phyloP scores from a whole-genome alignment of 2,329 filamentous ascomycete species.

The Chalaropsis ovoidea region DNA sequence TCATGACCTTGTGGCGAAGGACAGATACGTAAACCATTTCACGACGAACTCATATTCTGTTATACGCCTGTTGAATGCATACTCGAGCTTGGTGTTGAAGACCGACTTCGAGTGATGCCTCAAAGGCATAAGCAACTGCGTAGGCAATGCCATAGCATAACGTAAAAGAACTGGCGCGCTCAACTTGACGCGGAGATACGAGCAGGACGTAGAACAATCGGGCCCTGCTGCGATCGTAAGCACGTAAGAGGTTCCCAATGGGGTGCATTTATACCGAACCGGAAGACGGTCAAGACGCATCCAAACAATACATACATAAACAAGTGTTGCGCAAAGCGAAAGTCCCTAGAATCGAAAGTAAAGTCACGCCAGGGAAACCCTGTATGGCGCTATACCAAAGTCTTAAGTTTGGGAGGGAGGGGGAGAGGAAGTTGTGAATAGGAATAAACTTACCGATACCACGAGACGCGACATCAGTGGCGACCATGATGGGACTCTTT shows the following conservation, averaged over 20 bases:
- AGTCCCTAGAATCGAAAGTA: constrained; percentile 87
- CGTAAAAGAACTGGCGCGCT: constrained; percentile 24
- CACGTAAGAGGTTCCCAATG: constrained; percentile 22
- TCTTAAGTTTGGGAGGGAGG: constrained; percentile 30
- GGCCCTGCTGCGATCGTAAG: constrained; percentile 15
- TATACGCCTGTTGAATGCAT: constrained; percentile 23
- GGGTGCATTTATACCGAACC: constrained; percentile 49
- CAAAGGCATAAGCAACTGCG: constrained; percentile 20
- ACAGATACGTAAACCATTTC: constrained; percentile 21
- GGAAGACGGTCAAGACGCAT: constrained; percentile 38
- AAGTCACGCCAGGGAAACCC: constrained; percentile 57
- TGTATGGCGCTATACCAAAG: constrained; percentile 43
- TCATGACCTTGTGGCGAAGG: constrained; percentile 19
- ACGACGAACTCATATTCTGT: constrained; percentile 24
- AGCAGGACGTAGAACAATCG: constrained; percentile 18
- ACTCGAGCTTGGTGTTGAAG: neutral
- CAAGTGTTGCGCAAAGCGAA: constrained; percentile 78
- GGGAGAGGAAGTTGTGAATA: constrained; percentile 31
- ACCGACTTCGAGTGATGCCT: constrained; percentile 11
- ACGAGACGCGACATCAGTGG: constrained; percentile 98
- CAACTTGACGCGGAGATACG: constrained; percentile 20
- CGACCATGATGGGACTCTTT: constrained; percentile 99
- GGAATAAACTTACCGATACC: constrained; percentile 92
- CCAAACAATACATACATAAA: constrained; percentile 38
- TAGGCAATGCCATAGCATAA: constrained; percentile 22